A percentile compares a stretch with the other conserved stretches of the same genome.
These are phyloP conservation scores for Apiospora marii DNA, from an alignment of 2,329 filamentous ascomycete species.

Conservation along the genomic window DNA sequence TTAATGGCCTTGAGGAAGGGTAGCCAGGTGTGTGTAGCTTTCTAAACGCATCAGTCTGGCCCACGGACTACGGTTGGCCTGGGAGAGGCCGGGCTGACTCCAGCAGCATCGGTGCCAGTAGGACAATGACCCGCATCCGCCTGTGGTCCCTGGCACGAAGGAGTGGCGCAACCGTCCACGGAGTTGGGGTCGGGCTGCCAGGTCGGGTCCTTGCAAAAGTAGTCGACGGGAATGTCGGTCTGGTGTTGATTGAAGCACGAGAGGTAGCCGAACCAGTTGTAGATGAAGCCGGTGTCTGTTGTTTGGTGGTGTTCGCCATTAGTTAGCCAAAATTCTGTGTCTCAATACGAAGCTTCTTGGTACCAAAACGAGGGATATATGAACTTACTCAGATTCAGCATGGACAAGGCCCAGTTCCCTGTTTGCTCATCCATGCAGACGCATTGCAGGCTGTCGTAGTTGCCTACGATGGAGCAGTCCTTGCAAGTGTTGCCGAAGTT, in stretches of 20 bases:
- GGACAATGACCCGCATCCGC: background rate
- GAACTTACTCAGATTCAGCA: background rate
- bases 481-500: background rate
- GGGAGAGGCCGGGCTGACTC: too few species aligned
- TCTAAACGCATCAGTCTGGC: background rate
- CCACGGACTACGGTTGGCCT: background rate
- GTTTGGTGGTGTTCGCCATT: background rate
- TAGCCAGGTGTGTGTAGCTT: background rate
- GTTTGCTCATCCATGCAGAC: background rate
- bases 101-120: background rate
- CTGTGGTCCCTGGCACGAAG: background rate
- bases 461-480: background rate
- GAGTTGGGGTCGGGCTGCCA: background rate
- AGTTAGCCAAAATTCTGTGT: background rate
- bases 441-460: background rate
- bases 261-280: conserved; percentile 25
- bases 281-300: conserved; percentile 14
- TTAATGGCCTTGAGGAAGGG: background rate
- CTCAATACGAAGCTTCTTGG: too few species aligned
- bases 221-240: background rate
- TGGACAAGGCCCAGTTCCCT: background rate
- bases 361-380: background rate
- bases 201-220: background rate
- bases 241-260: conserved; percentile 17
- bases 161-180: background rate